These are phyloP conservation scores for Mortierella sp. DNA, from an alignment of 371 early-diverging fungal species.

Conservation along the genomic window DNA sequence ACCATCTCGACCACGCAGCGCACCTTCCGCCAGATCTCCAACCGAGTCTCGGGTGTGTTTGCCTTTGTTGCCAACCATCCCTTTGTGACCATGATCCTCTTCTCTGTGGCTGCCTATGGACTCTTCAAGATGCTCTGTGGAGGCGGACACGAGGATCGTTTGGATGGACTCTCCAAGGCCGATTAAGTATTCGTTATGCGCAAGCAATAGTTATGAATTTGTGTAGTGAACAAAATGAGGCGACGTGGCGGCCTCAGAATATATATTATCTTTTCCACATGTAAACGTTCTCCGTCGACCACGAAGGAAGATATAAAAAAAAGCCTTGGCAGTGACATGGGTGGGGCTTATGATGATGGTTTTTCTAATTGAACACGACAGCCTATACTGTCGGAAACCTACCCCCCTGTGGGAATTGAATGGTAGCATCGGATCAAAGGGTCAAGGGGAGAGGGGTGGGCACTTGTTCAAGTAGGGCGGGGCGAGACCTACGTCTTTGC, in stretches of 20 bases:
- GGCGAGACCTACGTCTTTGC: no score
- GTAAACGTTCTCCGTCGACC: not conserved
- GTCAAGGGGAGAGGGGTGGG: not conserved
- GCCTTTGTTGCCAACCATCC: slow-evolving; percentile 27
- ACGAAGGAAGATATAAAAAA: not conserved
- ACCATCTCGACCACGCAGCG: slow-evolving; percentile 35
- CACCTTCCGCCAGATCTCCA: slow-evolving; percentile 21
- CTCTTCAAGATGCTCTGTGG: slow-evolving; percentile 20
- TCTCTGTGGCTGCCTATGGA: slow-evolving; percentile 13
- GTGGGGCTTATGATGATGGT: no score
- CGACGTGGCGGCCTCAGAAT: not conserved
- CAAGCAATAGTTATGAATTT: not conserved
- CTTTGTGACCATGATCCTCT: slow-evolving; percentile 20
- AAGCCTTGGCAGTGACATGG: slow-evolving; percentile 3
- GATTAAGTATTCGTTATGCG: slow-evolving; percentile 13
- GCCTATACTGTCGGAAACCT: not conserved
- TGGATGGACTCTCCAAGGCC: slow-evolving; percentile 32
- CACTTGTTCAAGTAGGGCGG: not conserved
- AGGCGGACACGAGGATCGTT: slow-evolving; percentile 24
- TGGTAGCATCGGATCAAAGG: not conserved
- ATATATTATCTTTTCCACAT: not conserved
- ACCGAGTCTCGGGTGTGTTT: slow-evolving; percentile 17
- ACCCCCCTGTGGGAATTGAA: not conserved
- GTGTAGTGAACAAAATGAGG: not conserved
- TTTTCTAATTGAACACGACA: not conserved